Conservation (phyloP, 495 filamentous ascomycete genomes). For the Aspergillus olivimuriae region DNA sequence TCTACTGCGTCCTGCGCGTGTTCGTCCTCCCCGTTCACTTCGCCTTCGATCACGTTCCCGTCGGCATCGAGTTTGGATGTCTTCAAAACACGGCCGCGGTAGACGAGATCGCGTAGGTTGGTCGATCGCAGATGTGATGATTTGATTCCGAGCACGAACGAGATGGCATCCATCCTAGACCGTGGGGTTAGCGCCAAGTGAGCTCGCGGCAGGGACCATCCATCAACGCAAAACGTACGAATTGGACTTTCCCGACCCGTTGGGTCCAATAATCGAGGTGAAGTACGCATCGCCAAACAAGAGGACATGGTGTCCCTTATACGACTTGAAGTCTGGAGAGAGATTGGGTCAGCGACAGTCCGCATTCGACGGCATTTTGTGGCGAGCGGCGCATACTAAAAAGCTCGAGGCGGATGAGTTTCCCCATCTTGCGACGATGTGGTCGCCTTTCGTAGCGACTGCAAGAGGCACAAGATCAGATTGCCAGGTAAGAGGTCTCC, state of each 20-base stretch:
- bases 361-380: not conserved
- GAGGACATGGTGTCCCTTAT: conserved; percentile 90
- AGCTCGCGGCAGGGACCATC: not conserved
- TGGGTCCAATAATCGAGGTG: conserved; percentile 97
- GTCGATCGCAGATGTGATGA: conserved; percentile 92
- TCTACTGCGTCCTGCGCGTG: conserved; percentile 29
- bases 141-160: conserved; percentile 97
- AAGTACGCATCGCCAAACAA: conserved; percentile 98
- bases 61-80: conserved; percentile 86
- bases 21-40: conserved; percentile 45
- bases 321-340: conserved; percentile 90
- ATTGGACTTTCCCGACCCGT: conserved; percentile 99
- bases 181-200: conserved; percentile 17
- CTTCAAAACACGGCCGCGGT: conserved; percentile 88
- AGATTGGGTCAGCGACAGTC: conserved; percentile 27
- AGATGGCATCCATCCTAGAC: conserved; percentile 95
- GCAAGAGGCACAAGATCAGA: conserved; percentile 15
- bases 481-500: conserved; percentile 7
- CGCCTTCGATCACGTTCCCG: conserved; percentile 59
- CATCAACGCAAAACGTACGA: conserved; percentile 61
- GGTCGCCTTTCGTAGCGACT: conserved; percentile 27
- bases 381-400: conserved; percentile 58
- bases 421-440: conserved; percentile 56
- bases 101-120: conserved; percentile 92
- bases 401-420: conserved; percentile 90